phyloP scores from a whole-genome alignment of 192 early-diverging fungal genomes.

The Spinellus fusiger region DNA sequence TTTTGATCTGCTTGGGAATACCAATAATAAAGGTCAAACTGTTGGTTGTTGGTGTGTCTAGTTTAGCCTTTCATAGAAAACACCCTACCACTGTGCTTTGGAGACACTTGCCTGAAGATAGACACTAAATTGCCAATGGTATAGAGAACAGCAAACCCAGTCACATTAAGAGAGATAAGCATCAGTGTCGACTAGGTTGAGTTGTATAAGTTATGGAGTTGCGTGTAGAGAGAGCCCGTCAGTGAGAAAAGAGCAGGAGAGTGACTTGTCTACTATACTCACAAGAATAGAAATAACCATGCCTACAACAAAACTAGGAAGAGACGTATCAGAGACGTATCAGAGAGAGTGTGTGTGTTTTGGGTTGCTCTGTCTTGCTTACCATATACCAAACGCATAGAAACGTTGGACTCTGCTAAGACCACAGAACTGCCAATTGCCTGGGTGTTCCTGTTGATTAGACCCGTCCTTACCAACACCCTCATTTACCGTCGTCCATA shows the following conservation, averaged over 20 bases:
- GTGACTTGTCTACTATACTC: background rate
- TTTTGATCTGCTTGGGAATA: slow-evolving; percentile 80
- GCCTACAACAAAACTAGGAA: slow-evolving; percentile 73
- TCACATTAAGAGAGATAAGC: slow-evolving; percentile 49
- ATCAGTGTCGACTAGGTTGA: slow-evolving; percentile 51
- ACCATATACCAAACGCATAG: slow-evolving; percentile 72
- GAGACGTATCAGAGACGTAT: background rate
- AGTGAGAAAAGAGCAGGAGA: background rate
- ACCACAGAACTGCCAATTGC: slow-evolving; percentile 32
- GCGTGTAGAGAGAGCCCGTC: background rate
- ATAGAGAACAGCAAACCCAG: slow-evolving; percentile 86
- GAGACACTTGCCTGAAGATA: slow-evolving; percentile 48
- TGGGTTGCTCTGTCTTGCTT: too few species aligned
- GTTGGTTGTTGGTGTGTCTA: background rate
- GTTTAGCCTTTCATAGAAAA: background rate
- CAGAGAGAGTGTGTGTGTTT: too few species aligned
- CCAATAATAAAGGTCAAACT: slow-evolving; percentile 89
- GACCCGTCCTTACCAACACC: too few species aligned
- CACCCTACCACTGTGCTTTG: background rate
- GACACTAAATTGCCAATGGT: slow-evolving; percentile 87
- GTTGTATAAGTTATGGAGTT: background rate
- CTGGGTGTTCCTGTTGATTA: slow-evolving; percentile 2
- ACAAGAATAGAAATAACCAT: slow-evolving; percentile 77
- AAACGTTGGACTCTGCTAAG: slow-evolving; percentile 64
- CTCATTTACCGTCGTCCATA: slow-evolving; percentile 45